Base-by-base conservation (phyloP, 805 yeast genomes). In the Saturnispora mendoncae region DNA sequence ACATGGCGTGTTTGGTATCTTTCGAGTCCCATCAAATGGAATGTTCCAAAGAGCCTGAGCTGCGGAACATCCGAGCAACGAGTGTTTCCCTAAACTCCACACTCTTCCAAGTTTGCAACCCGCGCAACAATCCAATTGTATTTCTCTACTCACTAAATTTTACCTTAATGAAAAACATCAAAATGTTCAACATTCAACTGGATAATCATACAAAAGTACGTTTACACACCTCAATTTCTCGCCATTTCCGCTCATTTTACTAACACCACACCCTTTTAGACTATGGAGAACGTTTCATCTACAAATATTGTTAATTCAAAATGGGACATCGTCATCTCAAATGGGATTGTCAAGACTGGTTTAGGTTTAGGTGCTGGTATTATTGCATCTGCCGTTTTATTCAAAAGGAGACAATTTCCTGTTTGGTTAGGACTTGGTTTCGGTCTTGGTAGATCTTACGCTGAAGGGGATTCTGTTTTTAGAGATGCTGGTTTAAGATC, bases 401-500 rank as follows among this genome's bases (percentile, higher is more conserved):
- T 92, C 72, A 85, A 74, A 64, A 84, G 97, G 72, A 80, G 97
- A 66, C 74, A 95, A 8, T 92, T 87, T 78, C 98, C 98, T 42
- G 97, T 90, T 33, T 88, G 97, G 95, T 66, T 90, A 47, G 98
- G 98, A 51, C 67, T 87, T 50, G 99, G 99, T 29, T 90, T 92
- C 56, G 99, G 99, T 51, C 74, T 88, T 48, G 99, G 99, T 51
- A 82, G 96, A 70, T 96, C 96, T 41, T 92, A 87, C 66, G 79
- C 97, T 46, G 99, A 92, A 69, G 98, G 97, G 47, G 97, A 92
- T 59, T 94, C 97, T 46, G 83, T 88, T 43, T 90, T 92, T 75
- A 81, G 97, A 68, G 68, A 72, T 43, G 84, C 81, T 48, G 94
- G 94, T 43, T 61, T 80, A 48, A 80, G 94, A 72, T 68, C 78